phyloP scores from a whole-genome alignment of 2,329 filamentous ascomycete genomes.

The Purpureocillium takamizusanense region DNA sequence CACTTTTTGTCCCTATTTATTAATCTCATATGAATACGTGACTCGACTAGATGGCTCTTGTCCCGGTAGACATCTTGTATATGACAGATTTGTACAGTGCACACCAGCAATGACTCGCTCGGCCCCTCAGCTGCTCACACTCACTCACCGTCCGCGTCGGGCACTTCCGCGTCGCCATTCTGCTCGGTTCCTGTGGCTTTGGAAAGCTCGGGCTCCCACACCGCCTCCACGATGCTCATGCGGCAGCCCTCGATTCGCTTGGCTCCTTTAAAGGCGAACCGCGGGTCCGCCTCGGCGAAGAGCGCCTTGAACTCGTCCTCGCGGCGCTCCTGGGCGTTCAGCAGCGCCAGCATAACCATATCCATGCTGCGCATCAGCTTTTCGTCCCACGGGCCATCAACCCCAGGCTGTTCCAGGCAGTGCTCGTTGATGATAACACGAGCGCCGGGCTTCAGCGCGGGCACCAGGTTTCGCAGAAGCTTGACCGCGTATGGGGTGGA shows the following conservation, averaged over 20 bases:
- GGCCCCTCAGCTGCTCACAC: too few species aligned
- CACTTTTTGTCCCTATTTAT: too few species aligned
- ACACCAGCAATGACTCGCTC: too few species aligned
- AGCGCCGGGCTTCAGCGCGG: conserved; percentile 45
- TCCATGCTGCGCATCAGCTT: conserved; percentile 40
- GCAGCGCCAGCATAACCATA: conserved; percentile 39
- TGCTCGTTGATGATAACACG: conserved; percentile 37
- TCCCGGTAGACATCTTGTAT: too few species aligned
- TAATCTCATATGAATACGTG: too few species aligned
- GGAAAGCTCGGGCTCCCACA: conserved; percentile 28
- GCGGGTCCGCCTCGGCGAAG: conserved; percentile 30
- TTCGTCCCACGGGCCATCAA: conserved; percentile 34
- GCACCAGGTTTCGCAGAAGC: conserved; percentile 40
- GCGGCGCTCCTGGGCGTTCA: conserved; percentile 42
- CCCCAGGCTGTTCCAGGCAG: conserved; percentile 29
- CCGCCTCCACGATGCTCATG: conserved; percentile 40
- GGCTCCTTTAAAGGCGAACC: conserved; percentile 35
- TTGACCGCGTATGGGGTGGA: conserved; percentile 41
- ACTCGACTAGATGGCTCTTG: too few species aligned
- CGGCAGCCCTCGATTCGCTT: conserved; percentile 29
- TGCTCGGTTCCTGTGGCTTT: background rate
- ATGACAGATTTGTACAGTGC: too few species aligned
- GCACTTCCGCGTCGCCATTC: background rate
- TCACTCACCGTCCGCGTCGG: too few species aligned
- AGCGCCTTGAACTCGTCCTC: conserved; percentile 35